Conservation (phyloP, 306 rosid species). For the Phaseolus lunatus region DNA sequence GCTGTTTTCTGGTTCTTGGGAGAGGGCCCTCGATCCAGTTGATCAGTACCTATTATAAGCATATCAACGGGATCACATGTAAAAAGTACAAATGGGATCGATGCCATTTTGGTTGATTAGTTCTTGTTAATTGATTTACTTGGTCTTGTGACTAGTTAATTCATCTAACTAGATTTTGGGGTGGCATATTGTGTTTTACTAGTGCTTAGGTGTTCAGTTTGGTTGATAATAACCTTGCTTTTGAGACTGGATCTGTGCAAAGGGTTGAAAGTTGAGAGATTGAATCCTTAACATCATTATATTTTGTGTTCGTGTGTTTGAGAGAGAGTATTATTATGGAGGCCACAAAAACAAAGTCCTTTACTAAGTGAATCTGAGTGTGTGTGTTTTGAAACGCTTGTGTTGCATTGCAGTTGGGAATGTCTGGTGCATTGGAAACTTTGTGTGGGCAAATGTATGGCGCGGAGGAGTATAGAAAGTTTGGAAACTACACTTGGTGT, state of each 20-base stretch:
- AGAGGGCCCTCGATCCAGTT: constrained; percentile 4
- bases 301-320: not conserved
- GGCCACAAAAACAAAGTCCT: not conserved
- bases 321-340: too few relatives aligned
- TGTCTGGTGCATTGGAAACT: constrained; percentile 75
- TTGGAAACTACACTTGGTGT: constrained; percentile 62
- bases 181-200: not conserved
- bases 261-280: not conserved
- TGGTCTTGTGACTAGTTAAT: not conserved
- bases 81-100: not conserved
- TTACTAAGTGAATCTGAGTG: not conserved
- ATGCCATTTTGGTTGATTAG: not conserved
- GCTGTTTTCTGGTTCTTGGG: not conserved
- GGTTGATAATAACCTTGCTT: not conserved
- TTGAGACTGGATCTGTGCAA: constrained; percentile 7
- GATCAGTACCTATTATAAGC: not conserved
- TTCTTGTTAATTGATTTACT: constrained; percentile 6
- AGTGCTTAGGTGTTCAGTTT: not conserved
- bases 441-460: constrained; percentile 70
- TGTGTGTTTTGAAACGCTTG: not conserved
- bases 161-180: not conserved
- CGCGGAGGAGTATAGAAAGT: constrained; percentile 56
- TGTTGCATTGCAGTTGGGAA: constrained; percentile 62
- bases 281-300: not conserved
- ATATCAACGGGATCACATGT: not conserved